Evolutionary conservation across 2,329 filamentous ascomycete species (phyloP).

Genomic region (Dothidotthia symphoricarpi): DNA sequence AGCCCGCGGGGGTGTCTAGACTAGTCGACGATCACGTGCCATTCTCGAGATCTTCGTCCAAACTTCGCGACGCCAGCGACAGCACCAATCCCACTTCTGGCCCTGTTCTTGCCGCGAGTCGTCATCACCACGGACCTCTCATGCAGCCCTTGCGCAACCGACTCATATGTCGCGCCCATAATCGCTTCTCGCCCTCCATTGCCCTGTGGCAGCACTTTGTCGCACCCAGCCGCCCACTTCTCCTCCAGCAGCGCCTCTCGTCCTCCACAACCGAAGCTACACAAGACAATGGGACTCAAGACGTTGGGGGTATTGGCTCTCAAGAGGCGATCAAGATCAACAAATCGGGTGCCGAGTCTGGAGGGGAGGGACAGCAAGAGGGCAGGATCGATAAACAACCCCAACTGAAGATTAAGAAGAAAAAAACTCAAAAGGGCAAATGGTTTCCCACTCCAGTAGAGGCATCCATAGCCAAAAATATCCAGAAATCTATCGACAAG

Average conservation of each 20-base stretch:
- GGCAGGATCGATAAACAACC: no score
- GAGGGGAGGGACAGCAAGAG: neutral
- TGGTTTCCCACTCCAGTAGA: conserved; percentile 1
- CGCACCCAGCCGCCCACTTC: conserved; percentile 10
- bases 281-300: neutral
- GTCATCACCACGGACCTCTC: conserved; percentile 13
- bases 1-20: conserved; percentile 9
- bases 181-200: conserved; percentile 32
- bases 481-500: no score
- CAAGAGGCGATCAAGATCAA: neutral
- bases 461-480: conserved; percentile 6
- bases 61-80: neutral
- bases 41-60: no score
- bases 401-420: neutral
- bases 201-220: conserved; percentile 39
- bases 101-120: conserved; percentile 3
- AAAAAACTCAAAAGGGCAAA: conserved; percentile 3
- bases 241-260: conserved; percentile 16
- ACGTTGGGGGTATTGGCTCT: neutral
- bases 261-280: conserved; percentile 15
- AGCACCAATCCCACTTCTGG: neutral
- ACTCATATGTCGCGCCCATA: conserved; percentile 34
- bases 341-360: neutral
- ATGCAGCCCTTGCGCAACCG: conserved; percentile 28
- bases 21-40: no score